A percentile compares a stretch with the other conserved stretches of the same genome.
Conservation (phyloP, 2,329 filamentous ascomycete species). For the Akanthomyces dipterigenus region DNA sequence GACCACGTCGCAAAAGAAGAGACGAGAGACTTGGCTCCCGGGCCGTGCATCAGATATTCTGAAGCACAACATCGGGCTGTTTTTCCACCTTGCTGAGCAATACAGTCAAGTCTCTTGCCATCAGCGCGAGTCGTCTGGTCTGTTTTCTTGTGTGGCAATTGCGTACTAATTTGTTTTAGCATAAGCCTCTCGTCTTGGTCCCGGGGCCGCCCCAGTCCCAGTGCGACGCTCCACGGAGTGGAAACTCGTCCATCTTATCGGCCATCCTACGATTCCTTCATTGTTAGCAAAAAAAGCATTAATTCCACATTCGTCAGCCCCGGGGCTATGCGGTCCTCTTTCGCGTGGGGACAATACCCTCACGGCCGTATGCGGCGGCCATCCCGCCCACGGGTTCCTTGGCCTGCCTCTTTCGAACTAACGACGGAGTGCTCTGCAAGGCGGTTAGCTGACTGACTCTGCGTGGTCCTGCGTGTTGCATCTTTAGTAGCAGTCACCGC, state of each 20-base stretch:
- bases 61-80: not conserved
- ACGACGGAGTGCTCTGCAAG: not conserved
- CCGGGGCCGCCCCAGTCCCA: not conserved
- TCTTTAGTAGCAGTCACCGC: not conserved
- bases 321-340: not conserved
- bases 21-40: not conserved
- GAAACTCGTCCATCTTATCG: not conserved
- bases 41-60: not conserved
- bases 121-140: not conserved
- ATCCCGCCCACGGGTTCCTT: conserved; percentile 1
- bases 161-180: not conserved
- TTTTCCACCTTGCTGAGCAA: not conserved
- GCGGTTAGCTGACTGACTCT: not conserved
- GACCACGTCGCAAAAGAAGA: no score
- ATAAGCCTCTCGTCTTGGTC: not conserved
- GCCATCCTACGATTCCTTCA: not conserved
- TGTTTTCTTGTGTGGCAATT: not conserved
- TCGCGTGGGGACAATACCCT: not conserved
- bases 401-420: not conserved
- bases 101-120: no score
- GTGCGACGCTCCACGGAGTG: not conserved
- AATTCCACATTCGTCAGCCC: conserved; percentile 1
- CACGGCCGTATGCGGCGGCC: not conserved
- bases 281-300: not conserved
- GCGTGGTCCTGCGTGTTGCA: not conserved